Evolutionary conservation across 257 asterid species (phyloP), one percentile per base, ranked within the genome.

Genomic region (Ligustrum vulgare): DNA sequence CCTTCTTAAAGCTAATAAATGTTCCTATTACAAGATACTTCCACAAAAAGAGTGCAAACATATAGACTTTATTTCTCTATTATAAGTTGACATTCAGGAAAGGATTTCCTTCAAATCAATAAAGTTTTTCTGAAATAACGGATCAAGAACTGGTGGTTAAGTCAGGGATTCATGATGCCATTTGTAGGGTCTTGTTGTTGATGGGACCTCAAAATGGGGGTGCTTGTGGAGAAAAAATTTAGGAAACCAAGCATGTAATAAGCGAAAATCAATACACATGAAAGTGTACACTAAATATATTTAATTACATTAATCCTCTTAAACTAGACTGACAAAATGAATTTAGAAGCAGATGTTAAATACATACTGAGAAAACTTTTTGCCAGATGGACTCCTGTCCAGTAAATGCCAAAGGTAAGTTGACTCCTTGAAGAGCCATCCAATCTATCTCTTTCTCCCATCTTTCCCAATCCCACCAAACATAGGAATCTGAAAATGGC

Each of bases 401-500:
- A 3, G 97, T 92, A 80, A 94, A 94, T 43, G 99, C 98, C 68
- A 94, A 85, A 75, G 99, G 97, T 74, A 94, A 75, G 82, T 94
- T 94, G 75, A 94, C 70, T 82, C 99, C 98, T 84, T 94, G 98
- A 79, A 92, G 96, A 37, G 96, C 94, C 99, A 94, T 94, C 99
- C 99, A 94, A 72, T 94, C 98, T 36, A 94, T 86, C 86, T 94
- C 99, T 80, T 92, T 94, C 87, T 94, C 99, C 98, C 99, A 92
- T 88, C 99, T 92, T 87, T 82, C 85, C 99, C 98, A 94, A 78
- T 89, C 92, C 99, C 99, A 94, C 99, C 99, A 94, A 80, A 89
- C 98, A 83, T 86, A 94, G 54, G 99, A 94, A 87, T 92, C 99
- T 94, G 93, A 82, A 76, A 69, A 77, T 66, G 74, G 72, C 56